Percentiles rank a stretch among this genome's conserved stretches.
Evolutionary conservation across 2,329 filamentous ascomycete genomes (phyloP).

Genomic region (Fusarium lyarnte): DNA sequence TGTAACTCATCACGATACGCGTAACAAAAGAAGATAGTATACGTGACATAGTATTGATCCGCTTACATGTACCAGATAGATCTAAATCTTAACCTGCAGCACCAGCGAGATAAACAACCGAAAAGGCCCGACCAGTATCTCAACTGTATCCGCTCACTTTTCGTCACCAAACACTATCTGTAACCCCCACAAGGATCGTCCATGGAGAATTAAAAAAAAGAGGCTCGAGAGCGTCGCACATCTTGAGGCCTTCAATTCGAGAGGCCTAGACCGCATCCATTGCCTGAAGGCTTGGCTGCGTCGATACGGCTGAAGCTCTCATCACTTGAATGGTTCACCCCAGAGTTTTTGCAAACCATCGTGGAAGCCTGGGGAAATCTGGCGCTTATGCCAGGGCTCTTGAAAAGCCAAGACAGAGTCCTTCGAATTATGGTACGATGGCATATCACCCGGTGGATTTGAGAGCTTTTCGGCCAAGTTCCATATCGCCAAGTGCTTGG

Average conservation of each 20-base stretch:
- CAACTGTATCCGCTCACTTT: constrained; percentile 7
- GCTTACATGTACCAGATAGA: not conserved
- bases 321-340: constrained; percentile 13
- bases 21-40: not conserved
- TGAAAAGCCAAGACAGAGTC: constrained; percentile 8
- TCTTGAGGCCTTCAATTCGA: constrained; percentile 14
- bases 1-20: constrained; percentile 1
- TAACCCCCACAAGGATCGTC: constrained; percentile 25
- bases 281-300: constrained; percentile 25
- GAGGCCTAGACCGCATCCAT: not conserved
- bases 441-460: not conserved
- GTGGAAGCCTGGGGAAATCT: constrained; percentile 31
- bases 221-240: not conserved
- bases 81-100: constrained; percentile 7
- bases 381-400: constrained; percentile 16
- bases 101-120: constrained; percentile 15
- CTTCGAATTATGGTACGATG: constrained; percentile 24
- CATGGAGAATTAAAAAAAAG: not conserved
- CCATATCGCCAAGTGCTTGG: constrained; percentile 21
- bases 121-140: constrained; percentile 30
- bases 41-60: not conserved
- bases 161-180: constrained; percentile 4
- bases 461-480: constrained; percentile 33
- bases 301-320: constrained; percentile 7
- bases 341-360: constrained; percentile 26